Conservation (phyloP, 371 early-diverging fungal species). For the Mucor saturninus region DNA sequence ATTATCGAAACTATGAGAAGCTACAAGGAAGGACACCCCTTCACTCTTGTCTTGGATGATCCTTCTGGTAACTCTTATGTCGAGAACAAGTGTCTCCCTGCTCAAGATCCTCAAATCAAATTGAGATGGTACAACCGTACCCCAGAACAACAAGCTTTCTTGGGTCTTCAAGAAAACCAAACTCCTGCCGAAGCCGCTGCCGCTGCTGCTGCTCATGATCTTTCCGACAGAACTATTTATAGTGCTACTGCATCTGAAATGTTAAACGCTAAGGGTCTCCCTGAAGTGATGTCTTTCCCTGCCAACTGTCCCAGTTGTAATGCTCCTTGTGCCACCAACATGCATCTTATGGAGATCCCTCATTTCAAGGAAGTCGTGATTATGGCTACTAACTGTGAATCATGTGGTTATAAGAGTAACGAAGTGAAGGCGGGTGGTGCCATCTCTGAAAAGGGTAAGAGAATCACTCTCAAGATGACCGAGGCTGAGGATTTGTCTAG, state of each 20-base stretch:
- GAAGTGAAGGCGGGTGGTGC: constrained; percentile 96
- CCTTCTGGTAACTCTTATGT: constrained; percentile 94
- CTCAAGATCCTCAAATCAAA: constrained; percentile 80
- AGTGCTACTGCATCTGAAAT: constrained; percentile 27
- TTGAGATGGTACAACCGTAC: constrained; percentile 73
- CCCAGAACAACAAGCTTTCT: constrained; percentile 74
- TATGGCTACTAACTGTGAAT: constrained; percentile 93
- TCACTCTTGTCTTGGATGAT: constrained; percentile 85
- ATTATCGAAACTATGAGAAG: constrained; percentile 69
- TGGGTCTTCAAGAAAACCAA: constrained; percentile 74
- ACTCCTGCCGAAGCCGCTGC: constrained; percentile 37
- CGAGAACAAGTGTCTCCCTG: constrained; percentile 74
- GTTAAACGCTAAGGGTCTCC: constrained; percentile 56
- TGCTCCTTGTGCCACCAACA: constrained; percentile 84
- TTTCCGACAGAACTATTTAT: constrained; percentile 32
- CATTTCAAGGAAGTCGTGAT: constrained; percentile 96
- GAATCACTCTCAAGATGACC: constrained; percentile 80
- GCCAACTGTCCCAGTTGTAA: constrained; percentile 90
- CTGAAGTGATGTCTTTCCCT: constrained; percentile 78
- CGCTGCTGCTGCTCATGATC: no score
- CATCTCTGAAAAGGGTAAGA: constrained; percentile 77
- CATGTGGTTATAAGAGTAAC: constrained; percentile 93
- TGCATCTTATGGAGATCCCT: constrained; percentile 92
- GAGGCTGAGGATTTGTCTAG: constrained; percentile 89
- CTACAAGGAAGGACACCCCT: constrained; percentile 62